Base-by-base conservation (phyloP, 202 grass and related monocot genomes). In the Setaria italica region DNA sequence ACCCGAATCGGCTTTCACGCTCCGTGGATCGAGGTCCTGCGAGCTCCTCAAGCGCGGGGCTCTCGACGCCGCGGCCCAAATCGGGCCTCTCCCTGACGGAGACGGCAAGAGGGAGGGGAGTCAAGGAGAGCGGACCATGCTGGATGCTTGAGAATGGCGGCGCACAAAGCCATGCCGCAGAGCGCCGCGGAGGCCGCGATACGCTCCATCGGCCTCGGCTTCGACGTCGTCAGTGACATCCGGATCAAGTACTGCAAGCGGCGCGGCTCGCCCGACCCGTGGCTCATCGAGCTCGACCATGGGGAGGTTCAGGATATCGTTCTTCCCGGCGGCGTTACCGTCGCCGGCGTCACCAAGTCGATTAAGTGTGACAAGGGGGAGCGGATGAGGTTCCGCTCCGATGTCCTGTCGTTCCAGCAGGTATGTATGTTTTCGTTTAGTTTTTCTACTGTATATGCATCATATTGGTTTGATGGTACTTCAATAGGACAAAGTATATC, bases 351-450 rank as follows among this genome's bases (percentile, higher is more conserved):
- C 63, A 74, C 93, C 1, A 94, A 75, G 65, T 95, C 81, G 1
- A 94, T 99, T 21, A 95, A 95, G 86, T 99, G 93, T 41, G 96
- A 99, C 67, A 99, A 99, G 62, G 96, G 96, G 33, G 96, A 99
- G 33, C 83, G 93, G 8, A 92, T 85, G 56, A 87, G 91, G 51
- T 99, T 95, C 85, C 89, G 92, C 4, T 95, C 96, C 2, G 93
- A 99, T 80, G 96, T 99, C 47, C 84, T 99, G 6, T 89, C 96
- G 16, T 99, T 99, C 66, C 96, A 99, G 82, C 96, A 99, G 93
- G 96, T 99, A 68, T 80, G 50, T 73, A 1, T 48, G 8, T 0
- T 32, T 51, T 2, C 7, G 3, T 25, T 45, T 12, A 42, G 35
- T 43, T 21, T 70, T 1, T 58, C 19, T 59, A 16, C 11, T 58